Percentiles rank a stretch among this genome's conserved stretches.
These are phyloP conservation scores for Pterocarpus macrocarpus DNA, from an alignment of 306 rosid species.

Conservation along the genomic window DNA sequence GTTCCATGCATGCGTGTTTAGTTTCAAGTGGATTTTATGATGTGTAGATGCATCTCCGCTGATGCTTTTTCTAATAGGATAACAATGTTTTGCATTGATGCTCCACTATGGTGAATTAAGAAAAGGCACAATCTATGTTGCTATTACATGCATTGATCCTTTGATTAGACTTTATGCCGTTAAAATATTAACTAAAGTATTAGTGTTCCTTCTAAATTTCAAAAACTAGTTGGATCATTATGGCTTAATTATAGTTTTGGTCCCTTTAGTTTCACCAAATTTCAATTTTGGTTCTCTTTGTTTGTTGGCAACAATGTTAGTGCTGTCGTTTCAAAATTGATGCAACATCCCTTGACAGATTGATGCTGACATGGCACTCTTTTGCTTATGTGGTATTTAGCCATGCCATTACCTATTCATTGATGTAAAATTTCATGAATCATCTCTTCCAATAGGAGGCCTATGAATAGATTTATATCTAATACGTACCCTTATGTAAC, in stretches of 20 bases:
- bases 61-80: background rate
- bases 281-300: background rate
- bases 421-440: background rate
- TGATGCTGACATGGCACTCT: background rate
- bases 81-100: background rate
- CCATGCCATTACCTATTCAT: background rate
- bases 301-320: background rate
- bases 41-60: background rate
- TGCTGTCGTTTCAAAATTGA: background rate
- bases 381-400: background rate
- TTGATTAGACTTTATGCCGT: background rate
- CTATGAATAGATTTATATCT: background rate
- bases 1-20: background rate
- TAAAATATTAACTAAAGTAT: no score
- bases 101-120: background rate
- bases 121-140: background rate
- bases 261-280: background rate
- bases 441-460: background rate
- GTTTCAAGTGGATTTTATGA: background rate
- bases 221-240: background rate
- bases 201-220: background rate
- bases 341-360: background rate
- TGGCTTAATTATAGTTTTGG: background rate
- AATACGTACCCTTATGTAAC: no score
- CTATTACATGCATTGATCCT: background rate